Conservation (phyloP, 352 stramenopile genomes). For the Globisporangium abappressorium region DNA sequence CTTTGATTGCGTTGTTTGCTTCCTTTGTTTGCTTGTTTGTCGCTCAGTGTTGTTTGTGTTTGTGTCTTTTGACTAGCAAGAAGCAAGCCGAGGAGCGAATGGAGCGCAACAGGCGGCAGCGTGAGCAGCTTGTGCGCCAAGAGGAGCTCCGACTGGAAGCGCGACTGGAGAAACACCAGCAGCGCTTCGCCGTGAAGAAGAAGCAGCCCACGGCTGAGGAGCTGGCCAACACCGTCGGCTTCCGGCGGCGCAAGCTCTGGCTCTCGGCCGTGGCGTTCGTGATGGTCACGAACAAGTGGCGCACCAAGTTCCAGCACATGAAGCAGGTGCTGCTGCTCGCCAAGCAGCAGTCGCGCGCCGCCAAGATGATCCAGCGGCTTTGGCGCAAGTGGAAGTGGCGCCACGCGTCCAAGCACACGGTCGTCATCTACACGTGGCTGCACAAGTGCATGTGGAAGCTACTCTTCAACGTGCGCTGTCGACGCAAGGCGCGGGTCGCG, state of each 20-base stretch:
- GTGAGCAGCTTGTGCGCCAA: slow-evolving; percentile 38
- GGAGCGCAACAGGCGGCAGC: slow-evolving; percentile 38
- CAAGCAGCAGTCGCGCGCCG: slow-evolving; percentile 35
- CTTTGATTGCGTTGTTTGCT: neutral
- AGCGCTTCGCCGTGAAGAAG: slow-evolving; percentile 22
- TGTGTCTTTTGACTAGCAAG: slow-evolving; percentile 45
- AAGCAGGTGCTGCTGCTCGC: slow-evolving; percentile 35
- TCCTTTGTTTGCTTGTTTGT: neutral
- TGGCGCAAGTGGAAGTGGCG: slow-evolving; percentile 66
- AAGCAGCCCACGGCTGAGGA: slow-evolving; percentile 24
- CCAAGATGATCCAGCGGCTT: slow-evolving; percentile 47
- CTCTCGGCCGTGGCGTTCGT: slow-evolving; percentile 46
- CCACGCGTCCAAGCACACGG: slow-evolving; percentile 57
- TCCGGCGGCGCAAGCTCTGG: slow-evolving; percentile 48
- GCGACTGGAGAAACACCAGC: slow-evolving; percentile 38
- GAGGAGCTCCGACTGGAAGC: slow-evolving; percentile 35
- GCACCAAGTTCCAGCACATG: slow-evolving; percentile 26
- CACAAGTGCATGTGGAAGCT: slow-evolving; percentile 72
- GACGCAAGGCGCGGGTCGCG: slow-evolving; percentile 32
- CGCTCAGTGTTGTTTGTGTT: neutral
- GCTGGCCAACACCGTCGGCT: slow-evolving; percentile 28
- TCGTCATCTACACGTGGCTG: slow-evolving; percentile 65
- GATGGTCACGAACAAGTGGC: slow-evolving; percentile 31
- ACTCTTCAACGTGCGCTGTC: slow-evolving; percentile 48
- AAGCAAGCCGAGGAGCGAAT: slow-evolving; percentile 54